Evolutionary conservation across 257 asterid genomes (phyloP).

Genomic region (Ophiorrhiza pumila): DNA sequence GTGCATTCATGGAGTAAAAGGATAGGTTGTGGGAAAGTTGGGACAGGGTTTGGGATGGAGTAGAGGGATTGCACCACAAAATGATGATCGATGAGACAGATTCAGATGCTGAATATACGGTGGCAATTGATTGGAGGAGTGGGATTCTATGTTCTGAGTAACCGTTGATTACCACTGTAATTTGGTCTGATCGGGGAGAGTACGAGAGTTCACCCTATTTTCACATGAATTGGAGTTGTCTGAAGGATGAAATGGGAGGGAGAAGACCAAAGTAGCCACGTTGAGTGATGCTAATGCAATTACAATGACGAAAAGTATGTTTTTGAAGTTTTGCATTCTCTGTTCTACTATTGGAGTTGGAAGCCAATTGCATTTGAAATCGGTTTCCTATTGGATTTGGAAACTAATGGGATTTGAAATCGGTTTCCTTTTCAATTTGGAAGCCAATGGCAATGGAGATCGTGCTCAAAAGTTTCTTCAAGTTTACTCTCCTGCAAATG

Average conservation of each 20-base stretch:
- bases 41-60: conserved; percentile 46
- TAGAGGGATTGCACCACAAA: conserved; percentile 85
- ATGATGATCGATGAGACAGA: conserved; percentile 54
- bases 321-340: conserved; percentile 2
- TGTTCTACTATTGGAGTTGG: not conserved
- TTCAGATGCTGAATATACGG: conserved; percentile 62
- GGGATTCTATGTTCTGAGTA: conserved; percentile 84
- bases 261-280: conserved; percentile 42
- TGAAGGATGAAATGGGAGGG: conserved; percentile 36
- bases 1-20: conserved; percentile 29
- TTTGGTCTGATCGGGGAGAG: conserved; percentile 59
- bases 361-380: not conserved
- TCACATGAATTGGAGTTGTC: conserved; percentile 27
- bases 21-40: conserved; percentile 56
- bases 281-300: conserved; percentile 21
- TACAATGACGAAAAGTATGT: conserved; percentile 6
- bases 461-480: no score
- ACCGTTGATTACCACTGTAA: conserved; percentile 86
- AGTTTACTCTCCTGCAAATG: no score
- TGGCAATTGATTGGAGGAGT: conserved; percentile 59
- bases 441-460: no score
- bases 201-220: conserved; percentile 31
- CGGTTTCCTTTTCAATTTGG: no score
- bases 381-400: no score
- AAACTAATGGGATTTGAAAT: no score